A percentile compares a stretch with the other conserved stretches of the same genome.
Conservation (phyloP, 2,329 filamentous ascomycete species). For the Aspergillus intermedius region DNA sequence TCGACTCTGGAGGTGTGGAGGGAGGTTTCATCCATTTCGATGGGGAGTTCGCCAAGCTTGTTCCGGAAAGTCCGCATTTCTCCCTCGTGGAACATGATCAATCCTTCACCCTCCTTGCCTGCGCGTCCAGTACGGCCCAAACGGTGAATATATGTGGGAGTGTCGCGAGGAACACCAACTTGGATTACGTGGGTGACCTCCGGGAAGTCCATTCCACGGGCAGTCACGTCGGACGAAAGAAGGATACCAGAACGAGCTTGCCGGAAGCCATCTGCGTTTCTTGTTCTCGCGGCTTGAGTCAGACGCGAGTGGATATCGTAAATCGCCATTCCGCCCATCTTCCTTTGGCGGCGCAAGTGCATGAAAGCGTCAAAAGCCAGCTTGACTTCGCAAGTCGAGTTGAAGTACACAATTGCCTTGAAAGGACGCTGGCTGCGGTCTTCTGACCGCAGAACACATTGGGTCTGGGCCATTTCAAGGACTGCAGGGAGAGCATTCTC, state of each 20-base stretch:
- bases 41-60: constrained; percentile 49
- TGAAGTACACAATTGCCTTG: constrained; percentile 94
- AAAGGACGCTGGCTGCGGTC: constrained; percentile 55
- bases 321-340: constrained; percentile 30
- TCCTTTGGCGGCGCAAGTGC: constrained; percentile 34
- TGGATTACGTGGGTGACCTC: constrained; percentile 75
- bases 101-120: constrained; percentile 57
- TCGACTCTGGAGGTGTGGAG: constrained; percentile 34
- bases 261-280: constrained; percentile 66
- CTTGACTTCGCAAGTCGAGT: constrained; percentile 67
- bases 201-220: constrained; percentile 78
- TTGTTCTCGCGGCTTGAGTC: constrained; percentile 62
- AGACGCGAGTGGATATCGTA: constrained; percentile 74
- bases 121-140: constrained; percentile 67
- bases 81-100: constrained; percentile 50
- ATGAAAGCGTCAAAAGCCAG: constrained; percentile 56
- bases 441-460: constrained; percentile 41
- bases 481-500: constrained; percentile 72
- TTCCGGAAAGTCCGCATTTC: constrained; percentile 47
- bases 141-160: constrained; percentile 70
- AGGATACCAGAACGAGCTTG: constrained; percentile 56
- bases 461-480: constrained; percentile 65
- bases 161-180: constrained; percentile 56
- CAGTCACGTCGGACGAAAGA: constrained; percentile 73
- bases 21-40: constrained; percentile 44